phyloP scores from a whole-genome alignment of 768 basidiomycete genomes.

The Holtermannia corniformis region DNA sequence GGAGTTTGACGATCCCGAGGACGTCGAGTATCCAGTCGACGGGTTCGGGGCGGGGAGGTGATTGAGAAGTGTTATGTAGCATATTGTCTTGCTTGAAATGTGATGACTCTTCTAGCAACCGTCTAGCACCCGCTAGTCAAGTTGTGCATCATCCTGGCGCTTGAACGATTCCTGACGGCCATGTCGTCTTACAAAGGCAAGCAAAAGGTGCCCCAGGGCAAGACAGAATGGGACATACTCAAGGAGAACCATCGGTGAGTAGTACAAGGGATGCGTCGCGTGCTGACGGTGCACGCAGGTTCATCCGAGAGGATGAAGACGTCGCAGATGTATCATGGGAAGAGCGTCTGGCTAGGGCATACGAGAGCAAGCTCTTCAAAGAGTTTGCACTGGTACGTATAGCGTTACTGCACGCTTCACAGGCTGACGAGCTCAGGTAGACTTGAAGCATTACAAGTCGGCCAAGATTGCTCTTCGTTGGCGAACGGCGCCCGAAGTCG shows the following conservation, averaged over 20 bases:
- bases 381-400: constrained; percentile 51
- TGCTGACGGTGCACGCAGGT: constrained; percentile 50
- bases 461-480: constrained; percentile 86
- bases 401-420: neutral
- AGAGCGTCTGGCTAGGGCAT: constrained; percentile 75
- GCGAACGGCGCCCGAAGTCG: constrained; percentile 84
- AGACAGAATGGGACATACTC: constrained; percentile 44
- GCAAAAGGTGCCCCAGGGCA: constrained; percentile 6
- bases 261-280: neutral
- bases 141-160: too few relatives aligned
- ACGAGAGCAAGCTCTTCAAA: constrained; percentile 76
- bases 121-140: too few relatives aligned
- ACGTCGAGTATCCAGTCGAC: neutral
- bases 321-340: constrained; percentile 56
- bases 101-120: neutral
- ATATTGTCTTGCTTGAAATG: neutral
- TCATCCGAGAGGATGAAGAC: constrained; percentile 58
- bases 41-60: neutral
- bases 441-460: constrained; percentile 91
- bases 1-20: neutral
- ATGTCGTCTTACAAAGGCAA: neutral
- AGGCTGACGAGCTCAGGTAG: constrained; percentile 39
- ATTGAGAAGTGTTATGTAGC: neutral
- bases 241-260: constrained; percentile 43
- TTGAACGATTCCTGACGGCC: neutral